Evolutionary conservation across 108 stramenopile genomes (phyloP).

Genomic region (Discostella pseudostelligera): DNA sequence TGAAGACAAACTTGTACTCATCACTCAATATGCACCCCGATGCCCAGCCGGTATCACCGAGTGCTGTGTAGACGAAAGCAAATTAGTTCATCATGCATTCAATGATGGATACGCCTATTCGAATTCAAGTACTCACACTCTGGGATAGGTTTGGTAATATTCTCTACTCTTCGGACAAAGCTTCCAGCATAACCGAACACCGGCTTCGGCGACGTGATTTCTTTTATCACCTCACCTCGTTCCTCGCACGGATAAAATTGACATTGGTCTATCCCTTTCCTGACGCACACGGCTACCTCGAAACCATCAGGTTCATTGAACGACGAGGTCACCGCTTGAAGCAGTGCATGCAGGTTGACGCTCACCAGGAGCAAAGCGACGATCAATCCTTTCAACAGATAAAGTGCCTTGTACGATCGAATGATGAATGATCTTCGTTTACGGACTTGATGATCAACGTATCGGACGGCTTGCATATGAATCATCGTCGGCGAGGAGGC

Average conservation of each 20-base stretch:
- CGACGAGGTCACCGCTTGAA: not conserved
- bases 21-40: conserved; percentile 43
- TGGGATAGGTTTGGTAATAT: not conserved
- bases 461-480: not conserved
- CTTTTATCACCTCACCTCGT: conserved; percentile 2
- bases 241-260: conserved; percentile 25
- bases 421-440: not conserved
- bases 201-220: not conserved
- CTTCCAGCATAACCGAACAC: conserved; percentile 33
- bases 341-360: not conserved
- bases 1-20: conserved; percentile 46
- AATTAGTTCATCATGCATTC: conserved; percentile 3
- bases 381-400: not conserved
- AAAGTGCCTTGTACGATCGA: not conserved
- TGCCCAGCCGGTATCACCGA: conserved; percentile 31
- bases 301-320: not conserved
- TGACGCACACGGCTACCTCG: not conserved
- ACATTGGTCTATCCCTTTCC: conserved; percentile 12
- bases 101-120: not conserved
- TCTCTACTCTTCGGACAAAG: conserved; percentile 26
- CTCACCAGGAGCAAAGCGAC: conserved; percentile 2
- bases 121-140: not conserved
- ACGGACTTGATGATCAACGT: not conserved
- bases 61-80: conserved; percentile 4
- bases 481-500: too few relatives aligned